Evolutionary conservation across 2,329 filamentous ascomycete species (phyloP), one percentile per base, ranked within the genome.

Genomic region (Penicillium sp.): DNA sequence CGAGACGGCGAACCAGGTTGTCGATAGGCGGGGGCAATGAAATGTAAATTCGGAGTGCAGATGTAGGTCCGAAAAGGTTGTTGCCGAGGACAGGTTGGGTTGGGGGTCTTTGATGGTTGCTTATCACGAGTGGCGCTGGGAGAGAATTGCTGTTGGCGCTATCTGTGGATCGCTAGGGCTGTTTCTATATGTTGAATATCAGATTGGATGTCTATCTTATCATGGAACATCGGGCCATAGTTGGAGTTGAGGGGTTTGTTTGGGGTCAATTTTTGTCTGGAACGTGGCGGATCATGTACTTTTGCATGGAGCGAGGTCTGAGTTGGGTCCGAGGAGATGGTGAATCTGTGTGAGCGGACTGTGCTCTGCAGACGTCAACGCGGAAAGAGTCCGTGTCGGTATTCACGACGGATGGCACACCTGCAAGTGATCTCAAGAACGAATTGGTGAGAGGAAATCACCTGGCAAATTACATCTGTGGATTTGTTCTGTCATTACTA

Each of bases 1-100:
- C 18, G 38, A n/a, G 24, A 15, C 15, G 16, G 21, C 38, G 38
- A 26, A 42, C 21, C 39, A 15, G 21, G 9, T 23, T 38, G 12
- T 6, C 9, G 15, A 38, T 2, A 18, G 34, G 24, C 7, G 15
- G 34, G 16, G 16, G 24, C 2, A 26, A 26, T 26, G 24, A 6
- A 7, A 26, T 26, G 24, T 26, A 3, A 26, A 6, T 26, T 50
- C 53, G 49, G 47, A 6, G 18, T 16, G 21, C 45, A 58, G 41
- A 56, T 42, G n/a, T 53, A 44, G 42, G 10, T 44, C 26, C 24
- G 41, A 29, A 18, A 41, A 42, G 39, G 21, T 29, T 16, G 34
- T 52, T 48, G 44, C 42, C 42, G 49, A 45, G 41, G 39, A 23
- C 24, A 42, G 39, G 21, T 49, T 24, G 45, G 47, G 33, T 50